Conservation (phyloP, 306 rosid species). For the Biancaea sappan region DNA sequence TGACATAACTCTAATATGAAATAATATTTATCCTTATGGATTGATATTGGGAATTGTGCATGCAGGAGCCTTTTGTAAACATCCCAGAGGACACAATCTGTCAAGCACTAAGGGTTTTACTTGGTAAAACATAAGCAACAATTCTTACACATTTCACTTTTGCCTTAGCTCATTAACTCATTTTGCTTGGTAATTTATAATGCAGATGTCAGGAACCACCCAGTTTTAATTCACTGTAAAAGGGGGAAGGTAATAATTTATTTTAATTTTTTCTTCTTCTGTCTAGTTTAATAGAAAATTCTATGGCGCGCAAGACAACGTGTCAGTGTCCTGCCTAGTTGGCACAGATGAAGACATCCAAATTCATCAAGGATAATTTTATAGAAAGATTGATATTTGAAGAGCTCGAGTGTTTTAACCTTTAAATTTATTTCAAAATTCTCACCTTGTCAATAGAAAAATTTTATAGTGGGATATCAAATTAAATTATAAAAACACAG, state of each 20-base stretch:
- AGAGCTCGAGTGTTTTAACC: background rate
- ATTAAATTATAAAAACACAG: too few relatives aligned
- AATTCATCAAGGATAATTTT: background rate
- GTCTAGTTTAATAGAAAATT: background rate
- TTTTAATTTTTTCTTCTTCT: background rate
- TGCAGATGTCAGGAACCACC: conserved; percentile 93
- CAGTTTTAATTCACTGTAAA: conserved; percentile 91
- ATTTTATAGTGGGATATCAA: too few relatives aligned
- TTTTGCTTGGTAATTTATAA: conserved; percentile 27
- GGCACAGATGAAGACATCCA: background rate
- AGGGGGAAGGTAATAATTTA: conserved; percentile 77
- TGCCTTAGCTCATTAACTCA: background rate
- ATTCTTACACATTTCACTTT: conserved; percentile 8
- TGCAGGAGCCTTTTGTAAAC: conserved; percentile 95
- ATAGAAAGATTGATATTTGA: background rate
- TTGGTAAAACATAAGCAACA: conserved; percentile 62
- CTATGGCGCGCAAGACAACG: background rate
- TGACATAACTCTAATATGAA: background rate
- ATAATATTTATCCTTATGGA: background rate
- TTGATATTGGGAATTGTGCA: conserved; percentile 22
- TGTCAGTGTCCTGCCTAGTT: background rate
- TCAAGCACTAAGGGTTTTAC: conserved; percentile 88
- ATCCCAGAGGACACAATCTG: conserved; percentile 90
- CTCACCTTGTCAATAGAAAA: too few relatives aligned
- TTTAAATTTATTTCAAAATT: background rate